Evolutionary conservation across 257 asterid genomes (phyloP).

Genomic region (Solanum bulbocastanum): DNA sequence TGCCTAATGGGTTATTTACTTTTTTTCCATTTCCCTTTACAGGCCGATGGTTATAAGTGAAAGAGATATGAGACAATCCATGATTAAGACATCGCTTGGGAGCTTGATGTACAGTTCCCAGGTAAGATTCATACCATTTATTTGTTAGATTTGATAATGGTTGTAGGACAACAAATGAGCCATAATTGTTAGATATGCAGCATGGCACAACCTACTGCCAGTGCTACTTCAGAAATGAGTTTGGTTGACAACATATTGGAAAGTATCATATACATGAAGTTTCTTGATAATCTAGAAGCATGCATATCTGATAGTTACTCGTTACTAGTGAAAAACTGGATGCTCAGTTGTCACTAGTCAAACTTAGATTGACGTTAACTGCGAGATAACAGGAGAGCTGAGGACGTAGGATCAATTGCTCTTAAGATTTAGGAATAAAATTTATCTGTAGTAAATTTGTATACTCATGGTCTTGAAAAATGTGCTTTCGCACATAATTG

Average conservation of each 20-base stretch:
- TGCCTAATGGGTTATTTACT: neutral
- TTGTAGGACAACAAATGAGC: neutral
- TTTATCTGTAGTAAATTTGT: neutral
- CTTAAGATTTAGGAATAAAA: neutral
- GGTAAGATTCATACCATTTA: slow-evolving; percentile 4
- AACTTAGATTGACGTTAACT: neutral
- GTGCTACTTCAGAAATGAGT: neutral
- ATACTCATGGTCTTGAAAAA: neutral
- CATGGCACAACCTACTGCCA: neutral
- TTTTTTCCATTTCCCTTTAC: slow-evolving; percentile 1
- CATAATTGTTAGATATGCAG: neutral
- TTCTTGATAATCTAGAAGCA: neutral
- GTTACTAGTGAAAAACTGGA: neutral
- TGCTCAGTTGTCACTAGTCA: neutral
- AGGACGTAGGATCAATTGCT: neutral
- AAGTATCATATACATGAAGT: neutral
- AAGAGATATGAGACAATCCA: slow-evolving; percentile 1
- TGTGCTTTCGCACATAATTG: neutral
- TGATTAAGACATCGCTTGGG: neutral
- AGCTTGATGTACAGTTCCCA: slow-evolving; percentile 6
- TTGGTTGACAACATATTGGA: neutral
- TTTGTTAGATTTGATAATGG: neutral
- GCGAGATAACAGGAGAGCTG: neutral
- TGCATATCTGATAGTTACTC: neutral
- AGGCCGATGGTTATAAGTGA: slow-evolving; percentile 38